Percentiles rank a stretch among this genome's conserved stretches.
Evolutionary conservation across 148 eudicot genomes (phyloP).

Genomic region (Rhododendron vialii): DNA sequence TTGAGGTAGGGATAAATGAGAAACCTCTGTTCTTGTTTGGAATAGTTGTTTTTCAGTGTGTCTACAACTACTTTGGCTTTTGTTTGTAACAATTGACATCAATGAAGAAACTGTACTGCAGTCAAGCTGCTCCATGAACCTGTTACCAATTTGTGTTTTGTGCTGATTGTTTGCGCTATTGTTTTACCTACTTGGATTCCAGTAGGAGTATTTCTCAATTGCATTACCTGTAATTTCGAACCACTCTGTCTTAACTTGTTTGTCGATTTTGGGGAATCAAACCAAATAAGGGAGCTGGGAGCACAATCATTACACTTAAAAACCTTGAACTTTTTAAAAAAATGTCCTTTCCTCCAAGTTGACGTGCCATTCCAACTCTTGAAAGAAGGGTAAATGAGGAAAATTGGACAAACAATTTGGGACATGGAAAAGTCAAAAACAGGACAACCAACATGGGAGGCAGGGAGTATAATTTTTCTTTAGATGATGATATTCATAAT

Average conservation of each 20-base stretch:
- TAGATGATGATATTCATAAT: neutral
- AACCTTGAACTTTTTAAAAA: no score
- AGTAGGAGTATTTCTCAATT: neutral
- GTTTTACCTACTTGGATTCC: conserved; percentile 4
- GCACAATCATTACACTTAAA: neutral
- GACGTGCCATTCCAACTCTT: neutral
- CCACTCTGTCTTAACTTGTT: neutral
- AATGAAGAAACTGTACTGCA: neutral
- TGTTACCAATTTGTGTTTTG: neutral
- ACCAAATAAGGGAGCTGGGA: neutral
- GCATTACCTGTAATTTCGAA: neutral
- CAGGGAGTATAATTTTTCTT: neutral
- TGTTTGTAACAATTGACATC: neutral
- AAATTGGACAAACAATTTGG: neutral
- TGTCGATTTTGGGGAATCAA: neutral
- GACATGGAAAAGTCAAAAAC: neutral
- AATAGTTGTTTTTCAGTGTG: neutral
- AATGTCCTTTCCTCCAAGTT: neutral
- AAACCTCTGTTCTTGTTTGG: neutral
- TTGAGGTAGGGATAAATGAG: conserved; percentile 47
- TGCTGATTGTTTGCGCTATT: neutral
- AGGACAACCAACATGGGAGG: neutral
- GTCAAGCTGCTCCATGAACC: neutral
- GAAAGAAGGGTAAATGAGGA: neutral
- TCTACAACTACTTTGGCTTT: neutral